A percentile compares a stretch with the other conserved stretches of the same genome.
Evolutionary conservation across 2,329 filamentous ascomycete species (phyloP).

Genomic region (Aspergillus ruber): DNA sequence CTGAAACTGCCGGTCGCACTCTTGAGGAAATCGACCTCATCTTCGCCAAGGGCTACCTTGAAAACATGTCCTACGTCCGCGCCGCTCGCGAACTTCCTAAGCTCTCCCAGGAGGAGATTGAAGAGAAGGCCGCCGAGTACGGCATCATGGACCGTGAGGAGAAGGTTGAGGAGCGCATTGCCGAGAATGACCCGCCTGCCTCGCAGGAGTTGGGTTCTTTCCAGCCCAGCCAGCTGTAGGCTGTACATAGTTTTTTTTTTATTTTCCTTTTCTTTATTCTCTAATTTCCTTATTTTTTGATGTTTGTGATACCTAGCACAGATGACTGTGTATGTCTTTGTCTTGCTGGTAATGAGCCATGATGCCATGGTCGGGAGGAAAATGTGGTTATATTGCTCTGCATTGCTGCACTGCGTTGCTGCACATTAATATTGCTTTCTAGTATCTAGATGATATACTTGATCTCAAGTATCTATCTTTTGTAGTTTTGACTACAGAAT

Average conservation of each 20-base stretch:
- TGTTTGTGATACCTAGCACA: not conserved
- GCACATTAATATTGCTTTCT: too few relatives aligned
- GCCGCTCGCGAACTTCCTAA: not conserved
- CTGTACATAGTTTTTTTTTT: not conserved
- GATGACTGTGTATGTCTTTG: not conserved
- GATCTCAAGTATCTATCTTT: too few relatives aligned
- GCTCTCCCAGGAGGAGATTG: not conserved
- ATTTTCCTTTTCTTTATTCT: not conserved
- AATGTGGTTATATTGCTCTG: too few relatives aligned
- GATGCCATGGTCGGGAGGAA: not conserved
- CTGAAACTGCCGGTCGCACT: slow-evolving; percentile 19
- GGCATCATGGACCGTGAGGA: slow-evolving; percentile 1
- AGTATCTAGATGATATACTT: too few relatives aligned
- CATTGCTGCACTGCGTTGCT: too few relatives aligned
- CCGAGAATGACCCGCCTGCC: not conserved
- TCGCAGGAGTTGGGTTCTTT: not conserved
- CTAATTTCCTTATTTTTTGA: not conserved
- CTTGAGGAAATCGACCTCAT: slow-evolving; percentile 23
- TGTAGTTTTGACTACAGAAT: too few relatives aligned
- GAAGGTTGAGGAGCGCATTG: not conserved
- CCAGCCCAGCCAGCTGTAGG: not conserved
- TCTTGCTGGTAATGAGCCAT: slow-evolving; percentile 1
- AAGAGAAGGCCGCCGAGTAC: slow-evolving; percentile 1
- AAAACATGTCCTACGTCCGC: not conserved
- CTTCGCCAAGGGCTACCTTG: slow-evolving; percentile 14